Conservation (phyloP, 768 basidiomycete genomes). For the Termitomyces sp. region DNA sequence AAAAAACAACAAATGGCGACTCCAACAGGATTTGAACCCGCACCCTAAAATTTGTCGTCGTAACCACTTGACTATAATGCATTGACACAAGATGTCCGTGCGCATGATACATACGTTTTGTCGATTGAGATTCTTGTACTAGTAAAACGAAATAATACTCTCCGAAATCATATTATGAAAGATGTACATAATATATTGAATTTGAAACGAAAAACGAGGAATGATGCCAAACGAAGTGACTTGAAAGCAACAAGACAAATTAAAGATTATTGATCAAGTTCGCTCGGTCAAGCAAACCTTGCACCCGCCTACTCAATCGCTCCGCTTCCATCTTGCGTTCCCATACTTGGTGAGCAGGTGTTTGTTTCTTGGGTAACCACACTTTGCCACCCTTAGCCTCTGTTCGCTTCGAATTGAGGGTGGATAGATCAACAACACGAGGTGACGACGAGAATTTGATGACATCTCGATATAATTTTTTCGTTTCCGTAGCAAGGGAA, state of each 20-base stretch:
- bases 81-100: too few species aligned
- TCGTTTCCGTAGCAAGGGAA: slow-evolving; percentile 77
- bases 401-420: slow-evolving; percentile 46
- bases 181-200: background rate
- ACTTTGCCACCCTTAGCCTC: slow-evolving; percentile 48
- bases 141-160: too few species aligned
- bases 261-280: slow-evolving; percentile 33
- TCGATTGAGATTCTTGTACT: too few species aligned
- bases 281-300: slow-evolving; percentile 67
- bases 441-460: slow-evolving; percentile 81
- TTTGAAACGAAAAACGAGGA: background rate
- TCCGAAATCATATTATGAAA: too few species aligned
- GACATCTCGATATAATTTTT: slow-evolving; percentile 84
- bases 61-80: too few species aligned
- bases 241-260: slow-evolving; percentile 6
- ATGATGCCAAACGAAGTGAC: background rate
- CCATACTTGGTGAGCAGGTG: slow-evolving; percentile 77
- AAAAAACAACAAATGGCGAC: too few species aligned
- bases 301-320: slow-evolving; percentile 62
- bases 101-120: too few species aligned
- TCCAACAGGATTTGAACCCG: too few species aligned
- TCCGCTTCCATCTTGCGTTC: slow-evolving; percentile 78
- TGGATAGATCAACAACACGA: slow-evolving; percentile 81
- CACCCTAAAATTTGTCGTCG: too few species aligned
- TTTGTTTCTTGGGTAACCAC: slow-evolving; percentile 81